Evolutionary conservation across 2,329 filamentous ascomycete genomes (phyloP), one percentile per base, ranked within the genome.

Genomic region (Sordariomycetes sp.): DNA sequence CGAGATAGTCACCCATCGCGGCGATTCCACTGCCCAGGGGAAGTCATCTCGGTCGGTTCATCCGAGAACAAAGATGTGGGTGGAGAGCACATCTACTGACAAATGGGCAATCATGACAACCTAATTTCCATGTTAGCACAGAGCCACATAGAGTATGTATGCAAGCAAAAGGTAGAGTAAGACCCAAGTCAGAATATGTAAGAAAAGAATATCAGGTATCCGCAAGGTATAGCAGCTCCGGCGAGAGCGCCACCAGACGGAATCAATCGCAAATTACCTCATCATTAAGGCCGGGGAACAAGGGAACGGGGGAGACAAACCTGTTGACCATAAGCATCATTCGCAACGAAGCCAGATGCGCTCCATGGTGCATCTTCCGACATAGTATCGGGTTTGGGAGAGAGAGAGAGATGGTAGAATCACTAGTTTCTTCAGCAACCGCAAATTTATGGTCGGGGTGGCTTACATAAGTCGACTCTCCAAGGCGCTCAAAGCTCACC

Each of bases 201-300:
- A 96, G 90, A 92, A 84, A 83, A 69, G 85, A 74, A 89, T 95
- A 87, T 96, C 90, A 95, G 77, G 72, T 81, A 70, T 75, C 80
- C 76, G 74, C 69, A 75, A 78, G 86, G 85, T 90, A 85, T 86
- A 80, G 85, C 87, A 77, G 80, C 88, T 84, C 90, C 82, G 90
- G 91, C 90, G 87, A 74, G 90, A 84, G 87, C 76, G 79, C 89
- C 90, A 91, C 83, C 84, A 76, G 72, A 72, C 72, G 75, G 78
- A 81, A 87, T 96, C 90, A 95, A 92, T 92, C 90, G 91, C 90
- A 96, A 96, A 96, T 96, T 96, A 71, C 88, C 78, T 87, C 90
- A 95, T 96, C 91, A 89, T 86, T 64, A 65, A 65, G 69, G 61
- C 59, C 59, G 48, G 25, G 34, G 17, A 22, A 61, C 58, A 42